Conservation (phyloP, 768 basidiomycete species). For the Lactarius akahatsu region DNA sequence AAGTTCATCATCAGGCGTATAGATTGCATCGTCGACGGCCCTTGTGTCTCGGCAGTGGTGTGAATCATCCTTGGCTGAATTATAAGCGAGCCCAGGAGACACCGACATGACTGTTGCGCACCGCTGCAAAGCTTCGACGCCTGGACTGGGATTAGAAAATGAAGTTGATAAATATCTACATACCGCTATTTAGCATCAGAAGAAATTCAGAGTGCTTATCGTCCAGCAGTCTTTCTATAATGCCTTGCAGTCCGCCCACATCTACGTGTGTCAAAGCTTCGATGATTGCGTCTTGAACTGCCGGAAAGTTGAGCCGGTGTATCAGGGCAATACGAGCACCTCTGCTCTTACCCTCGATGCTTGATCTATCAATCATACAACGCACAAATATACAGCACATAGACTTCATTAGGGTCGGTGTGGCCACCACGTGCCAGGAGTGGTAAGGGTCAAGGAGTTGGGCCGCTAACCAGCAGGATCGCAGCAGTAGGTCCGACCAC, state of each 20-base stretch:
- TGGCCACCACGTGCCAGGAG: conserved; percentile 15
- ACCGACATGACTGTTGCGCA: neutral
- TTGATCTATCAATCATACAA: conserved; percentile 1
- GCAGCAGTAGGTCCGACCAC: conserved; percentile 15
- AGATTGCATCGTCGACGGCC: neutral
- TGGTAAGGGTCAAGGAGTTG: conserved; percentile 24
- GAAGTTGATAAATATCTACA: neutral
- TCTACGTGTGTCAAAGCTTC: conserved; percentile 13
- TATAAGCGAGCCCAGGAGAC: neutral
- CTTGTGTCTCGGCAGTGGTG: neutral
- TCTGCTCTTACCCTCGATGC: conserved; percentile 9
- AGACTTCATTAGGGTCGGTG: conserved; percentile 8
- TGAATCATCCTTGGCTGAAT: neutral
- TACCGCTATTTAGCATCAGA: conserved; percentile 9
- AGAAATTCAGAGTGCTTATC: conserved; percentile 18
- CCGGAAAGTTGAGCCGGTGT: neutral
- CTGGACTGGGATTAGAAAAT: conserved; percentile 14
- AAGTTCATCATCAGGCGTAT: conserved; percentile 20
- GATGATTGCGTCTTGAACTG: conserved; percentile 17
- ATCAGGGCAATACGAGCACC: too few relatives aligned
- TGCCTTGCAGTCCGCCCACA: conserved; percentile 6
- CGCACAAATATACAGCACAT: conserved; percentile 19
- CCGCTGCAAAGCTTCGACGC: conserved; percentile 9
- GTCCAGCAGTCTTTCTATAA: conserved; percentile 11
- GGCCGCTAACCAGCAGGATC: conserved; percentile 24